A percentile compares a stretch with the other conserved stretches of the same genome.
Conservation (phyloP, 1,284 basidiomycete genomes). For the Sporisorium exsertum region DNA sequence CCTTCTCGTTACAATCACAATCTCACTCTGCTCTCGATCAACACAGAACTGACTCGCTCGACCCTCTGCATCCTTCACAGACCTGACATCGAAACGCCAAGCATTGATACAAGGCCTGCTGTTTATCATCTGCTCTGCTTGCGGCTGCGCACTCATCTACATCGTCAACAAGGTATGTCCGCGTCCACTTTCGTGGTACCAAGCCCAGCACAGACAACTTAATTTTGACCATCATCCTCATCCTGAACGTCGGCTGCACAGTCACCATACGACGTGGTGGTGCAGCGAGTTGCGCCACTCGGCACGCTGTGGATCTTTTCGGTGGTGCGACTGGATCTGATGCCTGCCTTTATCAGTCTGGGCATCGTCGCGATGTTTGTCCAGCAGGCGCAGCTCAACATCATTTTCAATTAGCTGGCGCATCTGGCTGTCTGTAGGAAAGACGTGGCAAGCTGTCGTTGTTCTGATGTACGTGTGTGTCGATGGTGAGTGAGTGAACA, state of each 20-base stretch:
- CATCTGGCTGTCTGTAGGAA: no score
- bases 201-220: neutral
- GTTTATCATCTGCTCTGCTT: slow-evolving; percentile 40
- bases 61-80: slow-evolving; percentile 13
- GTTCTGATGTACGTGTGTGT: neutral
- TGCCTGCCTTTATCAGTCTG: slow-evolving; percentile 60
- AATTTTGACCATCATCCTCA: neutral
- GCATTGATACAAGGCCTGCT: slow-evolving; percentile 44
- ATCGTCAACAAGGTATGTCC: slow-evolving; percentile 60
- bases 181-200: neutral
- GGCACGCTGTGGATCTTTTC: slow-evolving; percentile 69
- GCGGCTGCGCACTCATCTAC: slow-evolving; percentile 57
- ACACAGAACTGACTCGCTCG: neutral
- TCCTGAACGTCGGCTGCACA: slow-evolving; percentile 9
- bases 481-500: neutral
- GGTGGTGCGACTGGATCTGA: slow-evolving; percentile 66
- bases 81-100: slow-evolving; percentile 40
- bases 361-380: slow-evolving; percentile 55
- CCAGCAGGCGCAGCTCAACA: slow-evolving; percentile 25
- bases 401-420: slow-evolving; percentile 35
- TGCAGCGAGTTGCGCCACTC: slow-evolving; percentile 67
- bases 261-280: slow-evolving; percentile 61
- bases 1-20: neutral
- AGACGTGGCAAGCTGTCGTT: neutral
- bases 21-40: neutral